These are phyloP conservation scores for Lasiodiplodia hormozganensis DNA, from an alignment of 2,329 filamentous ascomycete genomes.

Conservation along the genomic window DNA sequence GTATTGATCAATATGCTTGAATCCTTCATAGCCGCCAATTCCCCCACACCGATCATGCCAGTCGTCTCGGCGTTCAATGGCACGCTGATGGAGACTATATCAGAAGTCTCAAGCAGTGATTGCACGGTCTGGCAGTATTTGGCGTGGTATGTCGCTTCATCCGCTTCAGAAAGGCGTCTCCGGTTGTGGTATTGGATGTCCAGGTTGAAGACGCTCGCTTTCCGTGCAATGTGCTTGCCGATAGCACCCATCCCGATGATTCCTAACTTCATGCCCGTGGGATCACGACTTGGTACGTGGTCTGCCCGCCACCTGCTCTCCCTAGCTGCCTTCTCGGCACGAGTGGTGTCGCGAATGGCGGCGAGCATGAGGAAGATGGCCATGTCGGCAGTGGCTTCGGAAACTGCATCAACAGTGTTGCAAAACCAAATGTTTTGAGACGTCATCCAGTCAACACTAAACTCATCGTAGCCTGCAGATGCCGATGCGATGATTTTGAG, in stretches of 20 bases:
- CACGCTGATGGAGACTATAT: constrained; percentile 57
- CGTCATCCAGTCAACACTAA: constrained; percentile 54
- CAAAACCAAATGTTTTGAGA: constrained; percentile 58
- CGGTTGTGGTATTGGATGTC: constrained; percentile 55
- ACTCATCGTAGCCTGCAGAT: constrained; percentile 58
- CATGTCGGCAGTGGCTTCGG: constrained; percentile 61
- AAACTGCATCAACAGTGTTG: constrained; percentile 61
- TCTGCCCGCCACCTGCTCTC: constrained; percentile 44
- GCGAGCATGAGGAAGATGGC: constrained; percentile 55
- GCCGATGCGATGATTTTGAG: constrained; percentile 57
- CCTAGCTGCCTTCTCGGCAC: constrained; percentile 44
- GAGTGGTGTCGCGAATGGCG: constrained; percentile 55
- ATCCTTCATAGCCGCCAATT: constrained; percentile 57
- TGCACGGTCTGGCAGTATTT: constrained; percentile 48
- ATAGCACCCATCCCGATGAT: constrained; percentile 59
- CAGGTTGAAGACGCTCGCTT: constrained; percentile 53
- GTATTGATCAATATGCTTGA: constrained; percentile 60
- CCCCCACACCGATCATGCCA: constrained; percentile 47
- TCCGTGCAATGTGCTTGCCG: constrained; percentile 52
- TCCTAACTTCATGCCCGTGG: constrained; percentile 53
- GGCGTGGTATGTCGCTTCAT: constrained; percentile 44
- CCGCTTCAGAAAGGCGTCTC: constrained; percentile 40
- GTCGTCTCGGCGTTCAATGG: constrained; percentile 52
- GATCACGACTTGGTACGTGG: constrained; percentile 50
- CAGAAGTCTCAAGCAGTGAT: constrained; percentile 49